phyloP scores from a whole-genome alignment of 2,329 filamentous ascomycete genomes.

The Orbilia brochopaga region DNA sequence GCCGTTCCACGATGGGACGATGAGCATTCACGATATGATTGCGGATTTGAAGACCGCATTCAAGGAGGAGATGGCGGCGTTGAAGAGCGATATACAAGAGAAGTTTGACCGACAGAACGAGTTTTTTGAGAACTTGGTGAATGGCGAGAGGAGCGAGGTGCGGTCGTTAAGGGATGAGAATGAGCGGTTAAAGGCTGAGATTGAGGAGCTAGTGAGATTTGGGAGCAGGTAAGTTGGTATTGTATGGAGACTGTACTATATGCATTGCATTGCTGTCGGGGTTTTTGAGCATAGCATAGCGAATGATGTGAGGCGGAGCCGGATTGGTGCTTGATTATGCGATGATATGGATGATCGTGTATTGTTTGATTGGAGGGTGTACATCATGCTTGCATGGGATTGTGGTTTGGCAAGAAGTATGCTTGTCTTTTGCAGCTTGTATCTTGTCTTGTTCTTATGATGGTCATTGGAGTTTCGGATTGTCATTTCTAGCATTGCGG shows the following conservation, averaged over 20 bases:
- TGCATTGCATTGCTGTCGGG: neutral
- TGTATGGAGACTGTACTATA: neutral
- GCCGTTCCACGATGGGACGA: constrained; percentile 22
- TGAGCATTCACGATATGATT: constrained; percentile 49
- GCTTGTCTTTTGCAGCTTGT: too few relatives aligned
- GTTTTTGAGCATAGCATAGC: neutral
- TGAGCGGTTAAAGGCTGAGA: constrained; percentile 38
- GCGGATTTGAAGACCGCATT: constrained; percentile 39
- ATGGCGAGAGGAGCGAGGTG: constrained; percentile 30
- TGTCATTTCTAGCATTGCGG: too few relatives aligned
- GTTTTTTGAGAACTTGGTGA: constrained; percentile 35
- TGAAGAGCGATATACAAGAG: constrained; percentile 42
- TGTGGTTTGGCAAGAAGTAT: too few relatives aligned
- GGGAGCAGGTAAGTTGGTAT: constrained; percentile 2
- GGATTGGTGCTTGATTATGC: neutral
- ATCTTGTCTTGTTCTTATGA: too few relatives aligned
- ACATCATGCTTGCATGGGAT: too few relatives aligned
- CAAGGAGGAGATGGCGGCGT: constrained; percentile 23
- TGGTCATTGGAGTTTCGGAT: too few relatives aligned
- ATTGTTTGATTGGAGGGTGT: too few relatives aligned
- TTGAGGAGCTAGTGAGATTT: constrained; percentile 27
- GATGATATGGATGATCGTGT: neutral
- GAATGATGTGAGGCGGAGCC: neutral
- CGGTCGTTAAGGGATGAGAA: constrained; percentile 34
- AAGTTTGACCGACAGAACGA: constrained; percentile 40